Evolutionary conservation across 177 flowering plant genomes (phyloP).

Genomic region (Telopea speciosissima): DNA sequence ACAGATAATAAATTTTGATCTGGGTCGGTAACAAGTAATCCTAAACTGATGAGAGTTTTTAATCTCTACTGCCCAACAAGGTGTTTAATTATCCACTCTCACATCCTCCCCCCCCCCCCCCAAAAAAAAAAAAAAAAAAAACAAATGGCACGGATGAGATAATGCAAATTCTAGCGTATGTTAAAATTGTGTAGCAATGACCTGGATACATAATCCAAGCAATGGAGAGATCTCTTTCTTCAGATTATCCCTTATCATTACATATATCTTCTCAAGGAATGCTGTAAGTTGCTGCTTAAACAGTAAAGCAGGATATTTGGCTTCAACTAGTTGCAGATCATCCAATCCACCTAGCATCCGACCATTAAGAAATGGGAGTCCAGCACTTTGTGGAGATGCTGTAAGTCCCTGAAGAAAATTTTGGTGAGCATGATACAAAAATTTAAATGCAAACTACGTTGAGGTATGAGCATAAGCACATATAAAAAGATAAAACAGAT

Average conservation of each 20-base stretch:
- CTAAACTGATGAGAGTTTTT: too few relatives aligned
- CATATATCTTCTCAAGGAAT: constrained; percentile 82
- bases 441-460: not conserved
- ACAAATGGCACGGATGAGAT: not conserved
- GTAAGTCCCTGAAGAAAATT: constrained; percentile 51
- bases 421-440: not conserved
- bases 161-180: not conserved
- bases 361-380: constrained; percentile 59
- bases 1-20: too few relatives aligned
- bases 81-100: too few relatives aligned
- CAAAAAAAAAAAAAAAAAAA: too few relatives aligned
- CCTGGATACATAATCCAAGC: constrained; percentile 84
- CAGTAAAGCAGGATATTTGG: constrained; percentile 72
- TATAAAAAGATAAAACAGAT: not conserved
- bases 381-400: constrained; percentile 68
- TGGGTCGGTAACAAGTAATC: too few relatives aligned
- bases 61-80: too few relatives aligned
- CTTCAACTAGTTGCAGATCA: constrained; percentile 72
- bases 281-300: constrained; percentile 91
- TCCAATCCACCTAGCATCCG: constrained; percentile 52
- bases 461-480: not conserved
- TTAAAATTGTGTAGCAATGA: constrained; percentile 8
- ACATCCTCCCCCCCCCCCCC: too few relatives aligned
- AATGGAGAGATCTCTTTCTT: constrained; percentile 88
- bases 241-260: constrained; percentile 78